Evolutionary conservation across 257 asterid species (phyloP), one percentile per base, ranked within the genome.

Genomic region (Anisodus acutangulus): DNA sequence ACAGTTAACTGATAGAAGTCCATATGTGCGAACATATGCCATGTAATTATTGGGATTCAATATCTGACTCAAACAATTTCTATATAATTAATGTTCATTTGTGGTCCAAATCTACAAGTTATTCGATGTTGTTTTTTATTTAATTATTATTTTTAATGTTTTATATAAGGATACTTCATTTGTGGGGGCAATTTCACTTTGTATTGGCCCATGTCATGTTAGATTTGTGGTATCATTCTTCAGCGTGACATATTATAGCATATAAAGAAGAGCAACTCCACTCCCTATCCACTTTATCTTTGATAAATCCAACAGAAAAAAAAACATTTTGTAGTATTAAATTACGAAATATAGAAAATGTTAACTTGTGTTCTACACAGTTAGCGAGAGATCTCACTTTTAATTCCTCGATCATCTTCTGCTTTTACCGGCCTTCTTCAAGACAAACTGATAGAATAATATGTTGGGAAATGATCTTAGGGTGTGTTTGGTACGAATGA

Each of bases 311-410:
- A 80, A 39, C 35, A 31, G 35, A 31, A 31, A 31, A 22, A 22
- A 10, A 64, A 64, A 10, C 43, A 17, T 4, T 19, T 45, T 47
- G 35, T 72, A 19, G 8, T 49, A 22, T 49, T 49, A 49, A 47
- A 47, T 47, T 47, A 74, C 22, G 5, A 45, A 4, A n/a, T 4
- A 72, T 74, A 12, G 43, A 49, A 49, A 74, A 74, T 19, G 81
- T 41, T 39, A n/a, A 68, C 84, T 69, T 86, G 62, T 11, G 81
- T 11, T 74, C 62, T 72, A 81, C 94, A 81, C 89, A 72, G 26
- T 80, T 78, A 89, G 87, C 89, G 86, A 90, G 92, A 89, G 88
- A 90, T 91, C 83, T 87, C 86, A 51, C 86, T 86, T 87, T 85
- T 88, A 83, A 83, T 89, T 74, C 87, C 88, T 83, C 88, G 86